Conservation (phyloP, 345 rosid genomes). For the Ceriops decandra region DNA sequence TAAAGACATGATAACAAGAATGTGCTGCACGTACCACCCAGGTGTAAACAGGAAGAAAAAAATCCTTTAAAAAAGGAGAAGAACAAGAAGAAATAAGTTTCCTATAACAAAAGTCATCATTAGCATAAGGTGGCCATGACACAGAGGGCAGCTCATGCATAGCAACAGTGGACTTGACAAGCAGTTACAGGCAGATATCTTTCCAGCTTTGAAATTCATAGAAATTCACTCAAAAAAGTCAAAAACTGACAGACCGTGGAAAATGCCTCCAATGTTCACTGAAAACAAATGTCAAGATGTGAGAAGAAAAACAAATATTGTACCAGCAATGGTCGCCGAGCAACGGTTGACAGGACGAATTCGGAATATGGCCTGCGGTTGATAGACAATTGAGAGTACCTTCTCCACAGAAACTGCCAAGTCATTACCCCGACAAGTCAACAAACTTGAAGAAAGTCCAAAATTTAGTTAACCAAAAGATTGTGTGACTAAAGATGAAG, state of each 20-base stretch:
- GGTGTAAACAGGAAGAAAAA: background rate
- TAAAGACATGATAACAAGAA: constrained; percentile 1
- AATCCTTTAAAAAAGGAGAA: background rate
- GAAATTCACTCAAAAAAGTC: too few species aligned
- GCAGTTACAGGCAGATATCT: too few species aligned
- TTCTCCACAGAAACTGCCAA: constrained; percentile 91
- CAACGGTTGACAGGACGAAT: constrained; percentile 86
- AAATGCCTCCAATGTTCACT: background rate
- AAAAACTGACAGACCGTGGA: too few species aligned
- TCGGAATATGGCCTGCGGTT: constrained; percentile 90
- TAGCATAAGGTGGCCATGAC: too few species aligned
- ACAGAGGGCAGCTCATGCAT: too few species aligned
- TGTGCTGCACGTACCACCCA: background rate
- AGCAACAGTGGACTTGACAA: too few species aligned
- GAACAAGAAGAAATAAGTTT: background rate
- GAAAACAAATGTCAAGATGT: background rate
- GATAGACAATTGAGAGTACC: constrained; percentile 84
- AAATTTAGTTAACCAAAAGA: background rate
- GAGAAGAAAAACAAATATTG: constrained; percentile 4
- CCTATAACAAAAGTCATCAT: too few species aligned
- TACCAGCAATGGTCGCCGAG: constrained; percentile 89
- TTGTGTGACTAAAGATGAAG: background rate
- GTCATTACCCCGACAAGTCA: constrained; percentile 6
- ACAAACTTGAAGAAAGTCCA: constrained; percentile 2
- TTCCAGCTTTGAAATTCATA: too few species aligned